Evolutionary conservation across 352 stramenopile species (phyloP).

Genomic region (Pythium aquatile): DNA sequence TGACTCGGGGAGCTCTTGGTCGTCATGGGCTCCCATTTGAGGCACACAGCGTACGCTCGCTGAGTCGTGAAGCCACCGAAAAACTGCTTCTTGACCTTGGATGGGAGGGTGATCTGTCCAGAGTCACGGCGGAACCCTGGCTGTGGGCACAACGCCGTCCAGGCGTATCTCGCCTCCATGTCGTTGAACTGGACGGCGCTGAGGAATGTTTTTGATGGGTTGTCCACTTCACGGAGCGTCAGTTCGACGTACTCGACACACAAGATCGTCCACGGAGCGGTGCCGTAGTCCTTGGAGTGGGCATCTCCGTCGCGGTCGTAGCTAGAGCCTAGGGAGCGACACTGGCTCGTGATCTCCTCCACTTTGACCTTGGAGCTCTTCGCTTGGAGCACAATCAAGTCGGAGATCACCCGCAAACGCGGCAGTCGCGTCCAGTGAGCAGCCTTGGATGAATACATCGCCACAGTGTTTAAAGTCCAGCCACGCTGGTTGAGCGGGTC

Average conservation of each 20-base stretch:
- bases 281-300: conserved; percentile 47
- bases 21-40: conserved; percentile 33
- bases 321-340: conserved; percentile 20
- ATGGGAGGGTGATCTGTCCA: conserved; percentile 31
- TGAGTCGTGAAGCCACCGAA: conserved; percentile 30
- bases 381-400: conserved; percentile 38
- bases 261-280: conserved; percentile 45
- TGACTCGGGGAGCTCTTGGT: conserved; percentile 17
- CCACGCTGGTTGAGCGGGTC: conserved; percentile 31
- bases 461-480: conserved; percentile 26
- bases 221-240: conserved; percentile 33
- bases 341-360: conserved; percentile 34
- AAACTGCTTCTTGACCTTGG: conserved; percentile 37
- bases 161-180: conserved; percentile 32
- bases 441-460: conserved; percentile 27
- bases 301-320: conserved; percentile 44
- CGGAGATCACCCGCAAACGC: conserved; percentile 30
- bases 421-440: conserved; percentile 33
- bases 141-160: conserved; percentile 22
- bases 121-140: conserved; percentile 34
- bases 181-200: conserved; percentile 36
- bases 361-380: conserved; percentile 24
- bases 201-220: conserved; percentile 20
- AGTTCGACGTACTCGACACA: conserved; percentile 34
- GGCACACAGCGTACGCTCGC: conserved; percentile 34